Base-by-base conservation (phyloP, 805 yeast species). In the Barnettozyma siamensis region DNA sequence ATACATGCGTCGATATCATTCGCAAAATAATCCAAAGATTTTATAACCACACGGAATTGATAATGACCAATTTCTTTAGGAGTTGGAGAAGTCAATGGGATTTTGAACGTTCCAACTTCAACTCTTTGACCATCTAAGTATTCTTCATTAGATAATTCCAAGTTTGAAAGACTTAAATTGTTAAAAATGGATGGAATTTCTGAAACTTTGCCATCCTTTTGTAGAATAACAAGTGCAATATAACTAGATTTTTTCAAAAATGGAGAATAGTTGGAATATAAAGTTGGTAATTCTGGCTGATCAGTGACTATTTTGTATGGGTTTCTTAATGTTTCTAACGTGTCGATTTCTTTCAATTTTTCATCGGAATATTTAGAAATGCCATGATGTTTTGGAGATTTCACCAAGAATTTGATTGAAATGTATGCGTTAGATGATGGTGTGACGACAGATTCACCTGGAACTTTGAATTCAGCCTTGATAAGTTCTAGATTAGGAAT, bases 201-300 rank as follows among this genome's bases (percentile, higher is more conserved):
- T 18, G 82, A 75, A 35, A 93, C 66, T 60, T 84, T 87, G 45
- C 77, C 78, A 62, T 91, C 98, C 50, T 79, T 79, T 60, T 87
- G 96, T 40, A 75, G 67, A 26, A 76, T 67, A 38, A 93, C 63
- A 38, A 81, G 72, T 26, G 83, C 89, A 35, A 76, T 68, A 89
- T 95, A 91, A 23, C 66, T 61, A 21, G 62, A 55, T 26, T 58
- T 62, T 48, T 69, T 68, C 39, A 62, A 58, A 15, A 65, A 67
- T 19, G 99, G 97, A 70, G 80, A 87, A 57, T 69, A 77, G 36
- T 96, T 95, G 1, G 94, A 78, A 46, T 69, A 71, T 3, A 86
- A 72, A n/a, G 59, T 54, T 32, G 88, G 86, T 41, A 88, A 63
- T 31, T 51, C 44, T n/a, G 96, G 93, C 51, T 83, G 86, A n/a